A percentile compares a stretch with the other conserved stretches of the same genome.
These are phyloP conservation scores for Senna tora DNA, from an alignment of 306 rosid genomes.

Conservation along the genomic window DNA sequence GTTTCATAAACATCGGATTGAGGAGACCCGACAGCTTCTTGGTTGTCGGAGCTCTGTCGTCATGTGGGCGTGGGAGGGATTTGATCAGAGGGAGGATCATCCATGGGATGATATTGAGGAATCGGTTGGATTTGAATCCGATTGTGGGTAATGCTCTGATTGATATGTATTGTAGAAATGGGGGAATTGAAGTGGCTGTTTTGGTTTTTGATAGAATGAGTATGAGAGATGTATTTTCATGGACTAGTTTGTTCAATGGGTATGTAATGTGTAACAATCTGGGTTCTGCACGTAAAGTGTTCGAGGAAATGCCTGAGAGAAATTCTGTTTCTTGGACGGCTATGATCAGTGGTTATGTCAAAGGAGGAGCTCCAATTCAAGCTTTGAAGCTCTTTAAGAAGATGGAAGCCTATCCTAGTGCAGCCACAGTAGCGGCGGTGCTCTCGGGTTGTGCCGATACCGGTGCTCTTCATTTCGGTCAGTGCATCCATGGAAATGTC, in stretches of 20 bases:
- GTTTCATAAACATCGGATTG: not conserved
- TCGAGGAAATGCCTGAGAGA: constrained; percentile 38
- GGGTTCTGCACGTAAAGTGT: constrained; percentile 25
- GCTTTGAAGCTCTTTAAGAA: constrained; percentile 37
- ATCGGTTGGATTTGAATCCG: constrained; percentile 23
- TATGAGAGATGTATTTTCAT: constrained; percentile 23
- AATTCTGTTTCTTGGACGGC: constrained; percentile 36
- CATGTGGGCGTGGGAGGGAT: constrained; percentile 37
- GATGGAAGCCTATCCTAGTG: constrained; percentile 4
- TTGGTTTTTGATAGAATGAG: constrained; percentile 35
- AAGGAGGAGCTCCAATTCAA: constrained; percentile 37
- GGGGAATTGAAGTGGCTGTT: constrained; percentile 19
- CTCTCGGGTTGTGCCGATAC: constrained; percentile 38
- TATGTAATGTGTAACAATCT: not conserved
- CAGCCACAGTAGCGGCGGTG: constrained; percentile 5
- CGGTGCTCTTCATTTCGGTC: constrained; percentile 34
- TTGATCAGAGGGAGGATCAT: constrained; percentile 30
- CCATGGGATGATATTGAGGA: constrained; percentile 38
- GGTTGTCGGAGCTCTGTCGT: constrained; percentile 34
- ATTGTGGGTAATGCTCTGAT: constrained; percentile 38
- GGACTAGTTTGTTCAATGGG: constrained; percentile 32
- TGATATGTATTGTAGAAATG: constrained; percentile 38
- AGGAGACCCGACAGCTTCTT: constrained; percentile 32
- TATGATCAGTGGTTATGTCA: constrained; percentile 38
- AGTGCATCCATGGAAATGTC: constrained; percentile 32